phyloP scores from a whole-genome alignment of 2,329 filamentous ascomycete species.

The Zopfia rhizophila region DNA sequence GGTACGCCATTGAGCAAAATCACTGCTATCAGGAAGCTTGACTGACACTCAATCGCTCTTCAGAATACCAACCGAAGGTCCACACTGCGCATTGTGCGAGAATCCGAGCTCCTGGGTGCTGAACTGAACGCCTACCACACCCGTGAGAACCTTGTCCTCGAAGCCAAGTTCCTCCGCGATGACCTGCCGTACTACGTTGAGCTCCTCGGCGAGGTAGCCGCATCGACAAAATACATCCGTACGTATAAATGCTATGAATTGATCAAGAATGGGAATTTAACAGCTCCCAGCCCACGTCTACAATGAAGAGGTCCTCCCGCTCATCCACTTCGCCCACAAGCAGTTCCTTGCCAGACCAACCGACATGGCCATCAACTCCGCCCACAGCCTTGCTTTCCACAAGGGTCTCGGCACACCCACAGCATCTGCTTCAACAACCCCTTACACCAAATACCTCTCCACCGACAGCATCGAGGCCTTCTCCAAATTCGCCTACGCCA shows the following conservation, averaged over 20 bases:
- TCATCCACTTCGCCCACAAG: conserved; percentile 82
- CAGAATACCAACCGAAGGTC: conserved; percentile 89
- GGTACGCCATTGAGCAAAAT: conserved; percentile 63
- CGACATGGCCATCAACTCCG: conserved; percentile 84
- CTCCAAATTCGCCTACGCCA: conserved; percentile 82
- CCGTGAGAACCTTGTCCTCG: conserved; percentile 90
- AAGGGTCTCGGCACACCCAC: conserved; percentile 85
- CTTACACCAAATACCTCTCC: conserved; percentile 82
- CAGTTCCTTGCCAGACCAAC: conserved; percentile 70
- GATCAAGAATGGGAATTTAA: conserved; percentile 16
- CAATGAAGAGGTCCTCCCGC: conserved; percentile 83
- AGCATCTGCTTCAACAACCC: conserved; percentile 75
- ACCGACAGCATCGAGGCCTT: conserved; percentile 79
- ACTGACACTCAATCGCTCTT: conserved; percentile 43
- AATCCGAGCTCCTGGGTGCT: conserved; percentile 93
- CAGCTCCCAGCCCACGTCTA: conserved; percentile 79
- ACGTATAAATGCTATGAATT: conserved; percentile 35
- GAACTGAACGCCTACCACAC: conserved; percentile 89
- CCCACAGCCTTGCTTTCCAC: conserved; percentile 90
- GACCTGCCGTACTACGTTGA: conserved; percentile 98
- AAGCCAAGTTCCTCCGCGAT: conserved; percentile 93
- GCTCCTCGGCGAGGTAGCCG: conserved; percentile 90
- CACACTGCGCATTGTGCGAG: conserved; percentile 90
- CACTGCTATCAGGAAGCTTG: conserved; percentile 20
- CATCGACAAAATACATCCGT: conserved; percentile 85